Conservation (phyloP, 495 filamentous ascomycete genomes). For the Chaetomium cochliodes region DNA sequence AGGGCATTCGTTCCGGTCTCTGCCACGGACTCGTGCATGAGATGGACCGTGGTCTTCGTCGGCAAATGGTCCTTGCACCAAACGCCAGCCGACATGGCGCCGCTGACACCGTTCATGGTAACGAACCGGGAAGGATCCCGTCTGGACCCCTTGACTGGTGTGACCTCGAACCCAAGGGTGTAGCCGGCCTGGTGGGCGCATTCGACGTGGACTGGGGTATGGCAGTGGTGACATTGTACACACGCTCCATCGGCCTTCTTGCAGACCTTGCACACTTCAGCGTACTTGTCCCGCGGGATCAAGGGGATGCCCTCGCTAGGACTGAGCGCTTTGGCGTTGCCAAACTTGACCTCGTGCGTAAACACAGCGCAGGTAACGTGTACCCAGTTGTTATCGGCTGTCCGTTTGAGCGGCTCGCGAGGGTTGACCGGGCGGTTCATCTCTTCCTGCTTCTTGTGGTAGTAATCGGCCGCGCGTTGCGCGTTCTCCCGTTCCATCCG, state of each 20-base stretch:
- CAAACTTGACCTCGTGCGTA: constrained; percentile 89
- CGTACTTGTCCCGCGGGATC: constrained; percentile 66
- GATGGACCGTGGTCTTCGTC: constrained; percentile 68
- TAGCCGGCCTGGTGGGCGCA: constrained; percentile 86
- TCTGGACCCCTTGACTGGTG: constrained; percentile 82
- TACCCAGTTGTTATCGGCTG: constrained; percentile 95
- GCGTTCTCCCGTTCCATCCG: constrained; percentile 77
- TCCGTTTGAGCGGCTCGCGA: constrained; percentile 89
- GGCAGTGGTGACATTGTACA: constrained; percentile 78
- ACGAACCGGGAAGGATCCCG: constrained; percentile 71
- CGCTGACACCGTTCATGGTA: constrained; percentile 72
- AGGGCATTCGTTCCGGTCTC: constrained; percentile 66
- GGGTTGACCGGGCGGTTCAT: constrained; percentile 77
- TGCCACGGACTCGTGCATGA: constrained; percentile 69
- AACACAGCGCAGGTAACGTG: constrained; percentile 90
- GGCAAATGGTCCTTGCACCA: constrained; percentile 86
- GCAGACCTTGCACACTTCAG: constrained; percentile 81
- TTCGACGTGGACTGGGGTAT: constrained; percentile 77
- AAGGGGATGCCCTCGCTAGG: constrained; percentile 83
- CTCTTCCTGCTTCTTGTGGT: constrained; percentile 78
- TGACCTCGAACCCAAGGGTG: constrained; percentile 83
- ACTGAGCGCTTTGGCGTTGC: constrained; percentile 73
- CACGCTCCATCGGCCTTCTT: constrained; percentile 70
- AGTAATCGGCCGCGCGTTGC: constrained; percentile 68
- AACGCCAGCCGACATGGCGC: constrained; percentile 71